A percentile compares a stretch with the other conserved stretches of the same genome.
Conservation (phyloP, 192 early-diverging fungal species). For the Rhizoclosmatium globosum region DNA sequence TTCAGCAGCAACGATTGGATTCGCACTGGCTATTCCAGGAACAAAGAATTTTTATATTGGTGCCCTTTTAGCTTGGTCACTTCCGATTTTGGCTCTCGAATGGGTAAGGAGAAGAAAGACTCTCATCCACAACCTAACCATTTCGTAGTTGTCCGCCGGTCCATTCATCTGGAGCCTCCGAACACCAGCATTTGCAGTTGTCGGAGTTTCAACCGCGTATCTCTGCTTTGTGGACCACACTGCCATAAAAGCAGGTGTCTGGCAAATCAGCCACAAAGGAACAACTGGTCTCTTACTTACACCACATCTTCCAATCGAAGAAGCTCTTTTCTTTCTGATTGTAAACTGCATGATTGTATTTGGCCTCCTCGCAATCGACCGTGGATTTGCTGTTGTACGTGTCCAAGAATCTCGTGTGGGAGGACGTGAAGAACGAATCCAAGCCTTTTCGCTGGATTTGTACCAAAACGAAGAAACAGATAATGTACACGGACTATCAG, state of each 20-base stretch:
- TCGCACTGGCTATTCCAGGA: constrained; percentile 43
- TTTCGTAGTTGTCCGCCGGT: constrained; percentile 43
- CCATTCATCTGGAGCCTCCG: constrained; percentile 52
- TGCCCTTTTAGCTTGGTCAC: constrained; percentile 55
- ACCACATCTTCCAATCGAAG: constrained; percentile 58
- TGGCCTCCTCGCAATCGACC: constrained; percentile 45
- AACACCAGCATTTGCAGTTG: constrained; percentile 1
- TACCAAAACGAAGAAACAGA: background rate
- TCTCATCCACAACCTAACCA: constrained; percentile 1
- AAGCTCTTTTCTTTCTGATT: constrained; percentile 61
- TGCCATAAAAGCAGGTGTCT: constrained; percentile 53
- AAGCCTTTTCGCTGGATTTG: background rate
- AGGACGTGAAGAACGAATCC: background rate
- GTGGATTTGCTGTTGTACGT: constrained; percentile 37
- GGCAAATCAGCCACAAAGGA: constrained; percentile 52
- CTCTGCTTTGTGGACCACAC: constrained; percentile 58
- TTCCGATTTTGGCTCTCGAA: constrained; percentile 56
- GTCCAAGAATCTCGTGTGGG: constrained; percentile 12
- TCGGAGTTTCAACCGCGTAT: constrained; percentile 53
- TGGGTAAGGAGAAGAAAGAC: constrained; percentile 40
- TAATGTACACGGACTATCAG: background rate
- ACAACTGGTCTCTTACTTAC: constrained; percentile 51
- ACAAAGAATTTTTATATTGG: constrained; percentile 54
- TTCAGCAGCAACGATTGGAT: background rate
- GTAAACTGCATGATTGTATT: constrained; percentile 51